Base-by-base conservation (phyloP, 179 eudicot genomes). In the Gypsophila paniculata region DNA sequence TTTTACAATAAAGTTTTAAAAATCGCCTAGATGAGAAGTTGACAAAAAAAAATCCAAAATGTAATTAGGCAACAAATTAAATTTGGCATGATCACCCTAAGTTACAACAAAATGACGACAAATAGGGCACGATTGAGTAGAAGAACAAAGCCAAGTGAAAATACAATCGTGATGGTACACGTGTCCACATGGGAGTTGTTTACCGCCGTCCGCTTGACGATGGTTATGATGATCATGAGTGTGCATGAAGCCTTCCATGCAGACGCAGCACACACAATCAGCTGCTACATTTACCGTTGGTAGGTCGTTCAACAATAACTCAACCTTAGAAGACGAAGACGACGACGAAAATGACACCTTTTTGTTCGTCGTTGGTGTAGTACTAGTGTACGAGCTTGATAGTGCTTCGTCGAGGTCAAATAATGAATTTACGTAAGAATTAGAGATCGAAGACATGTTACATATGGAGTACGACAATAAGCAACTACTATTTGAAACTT, bases 111-210 rank as follows among this genome's bases (percentile, higher is more conserved):
- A 6, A 57, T 48, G 81, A 42, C 81, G 77, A 38, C 81, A 78
- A 74, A 78, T 74, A 64, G 81, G 81, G 58, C 81, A 78, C 5
- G 77, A 74, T 32, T 58, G 26, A 70, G 53, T 67, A 58, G 54
- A 74, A 34, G 81, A 74, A 48, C 57, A 70, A 58, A 78, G 29
- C 81, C 81, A 78, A 55, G 62, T 39, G 1, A 69, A 61, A 44
- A 78, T 78, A 74, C 81, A 78, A 74, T 78, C 77, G 44, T 61
- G 75, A 74, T 78, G 81, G 55, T 78, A 78, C 72, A 78, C 78
- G 72, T 78, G 81, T 64, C 78, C 75, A 13, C 81, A 78, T 18
- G 74, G 72, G 21, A 78, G 74, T 23, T 65, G 62, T 53, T 78
- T 78, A 13, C 74, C 74, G 32, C 5, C 52, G 21, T 36, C 19